These are phyloP conservation scores for Colletotrichum sp. DNA, from an alignment of 2,329 filamentous ascomycete genomes.

Conservation along the genomic window DNA sequence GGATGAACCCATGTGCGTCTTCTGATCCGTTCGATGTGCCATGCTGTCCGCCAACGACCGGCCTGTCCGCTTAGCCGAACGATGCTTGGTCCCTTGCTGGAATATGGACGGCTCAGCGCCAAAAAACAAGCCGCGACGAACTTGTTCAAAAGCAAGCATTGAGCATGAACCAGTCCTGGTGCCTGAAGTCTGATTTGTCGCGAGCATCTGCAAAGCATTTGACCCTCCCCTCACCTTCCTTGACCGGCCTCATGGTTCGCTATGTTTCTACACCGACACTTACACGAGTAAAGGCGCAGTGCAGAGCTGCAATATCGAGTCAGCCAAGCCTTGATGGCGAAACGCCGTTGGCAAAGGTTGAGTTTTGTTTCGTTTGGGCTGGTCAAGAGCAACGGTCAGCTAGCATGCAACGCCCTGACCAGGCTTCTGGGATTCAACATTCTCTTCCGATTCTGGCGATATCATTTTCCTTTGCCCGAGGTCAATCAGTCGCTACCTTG, in stretches of 20 bases:
- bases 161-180: neutral
- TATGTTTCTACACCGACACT: slow-evolving; percentile 9
- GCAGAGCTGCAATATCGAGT: neutral
- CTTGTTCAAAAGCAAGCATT: neutral
- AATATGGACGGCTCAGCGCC: neutral
- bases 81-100: neutral
- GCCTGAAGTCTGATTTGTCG: neutral
- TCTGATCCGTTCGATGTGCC: neutral
- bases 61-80: neutral
- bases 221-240: neutral
- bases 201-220: neutral
- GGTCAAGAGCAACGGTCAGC: neutral
- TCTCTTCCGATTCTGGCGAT: neutral
- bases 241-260: neutral
- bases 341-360: neutral
- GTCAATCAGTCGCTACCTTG: neutral
- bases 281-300: neutral
- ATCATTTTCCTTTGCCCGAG: neutral
- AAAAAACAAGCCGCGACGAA: neutral
- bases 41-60: neutral
- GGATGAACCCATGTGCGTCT: neutral
- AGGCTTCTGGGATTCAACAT: neutral
- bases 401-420: neutral
- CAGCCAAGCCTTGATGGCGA: neutral
- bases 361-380: neutral